Base-by-base conservation (phyloP, 2,329 filamentous ascomycete genomes). In the Aspergillus phoenicis region DNA sequence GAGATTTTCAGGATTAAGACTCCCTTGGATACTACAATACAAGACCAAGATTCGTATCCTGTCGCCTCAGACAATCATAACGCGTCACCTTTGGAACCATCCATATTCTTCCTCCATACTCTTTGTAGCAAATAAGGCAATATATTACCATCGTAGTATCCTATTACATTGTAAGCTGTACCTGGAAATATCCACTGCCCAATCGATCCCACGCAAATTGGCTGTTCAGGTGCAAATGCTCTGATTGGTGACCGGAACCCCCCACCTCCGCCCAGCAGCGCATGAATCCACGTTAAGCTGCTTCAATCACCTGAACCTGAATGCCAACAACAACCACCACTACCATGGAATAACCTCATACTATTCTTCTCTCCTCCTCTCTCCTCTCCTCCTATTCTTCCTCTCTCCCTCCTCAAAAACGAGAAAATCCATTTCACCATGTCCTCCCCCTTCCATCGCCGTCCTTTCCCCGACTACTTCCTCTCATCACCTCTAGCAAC, bases 401-500 rank as follows among this genome's bases (percentile, higher is more conserved):
- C 24, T 13, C 10, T 45, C 17, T 6, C 38, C 48, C 36, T 47
- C 30, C 30, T 36, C 28, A 48, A 36, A 26, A 60, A 68, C 49
- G 33, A 22, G 20, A 20, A 20, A 20, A 20, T 20, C 2, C 20
- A 20, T 26, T 51, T 52, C 55, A 55, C 45, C 57, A 78, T 78
- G 75, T 60, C 70, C 47, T 76, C 74, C n/a, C 79, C 81, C 4
- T 85, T 81, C 65, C 76, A 84, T 59, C 81, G 79, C 26, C 77
- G 80, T 4, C 75, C 81, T 0, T 69, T 86, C 30, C 78, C 89
- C 54, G 87, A 90, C 74, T 84, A 86, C 65, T 72, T 93, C 39
- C 78, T 93, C 61, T 78, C 83, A 51, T 91, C 90, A 8, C 91
- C 91, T 5, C 77, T 94, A 8, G 85, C 86, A 62, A 84, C 85